Evolutionary conservation across 768 basidiomycete species (phyloP).

Genomic region (Naganishia antarctica): DNA sequence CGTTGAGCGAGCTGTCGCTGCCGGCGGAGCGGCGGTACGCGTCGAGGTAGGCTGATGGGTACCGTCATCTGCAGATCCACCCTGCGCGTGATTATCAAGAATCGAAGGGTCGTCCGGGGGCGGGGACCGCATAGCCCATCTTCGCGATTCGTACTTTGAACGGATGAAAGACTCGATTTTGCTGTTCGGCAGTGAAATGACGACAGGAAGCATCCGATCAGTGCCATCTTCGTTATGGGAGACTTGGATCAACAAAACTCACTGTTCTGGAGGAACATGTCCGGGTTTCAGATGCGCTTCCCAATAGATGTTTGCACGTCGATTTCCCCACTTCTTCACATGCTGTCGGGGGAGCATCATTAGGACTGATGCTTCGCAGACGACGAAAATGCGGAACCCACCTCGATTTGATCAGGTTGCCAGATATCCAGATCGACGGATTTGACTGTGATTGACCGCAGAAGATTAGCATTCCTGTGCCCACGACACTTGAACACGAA

Average conservation of each 20-base stretch:
- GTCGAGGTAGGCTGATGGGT: neutral
- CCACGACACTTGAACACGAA: neutral
- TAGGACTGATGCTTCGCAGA: conserved; percentile 31
- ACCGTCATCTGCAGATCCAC: neutral
- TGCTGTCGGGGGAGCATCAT: conserved; percentile 33
- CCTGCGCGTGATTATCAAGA: conserved; percentile 52
- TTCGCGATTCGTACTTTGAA: conserved; percentile 85
- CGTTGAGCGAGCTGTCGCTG: conserved; percentile 25
- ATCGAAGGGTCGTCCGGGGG: conserved; percentile 73
- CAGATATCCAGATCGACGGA: conserved; percentile 96
- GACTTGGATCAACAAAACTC: no score
- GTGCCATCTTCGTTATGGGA: no score
- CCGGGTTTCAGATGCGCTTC: conserved; percentile 89
- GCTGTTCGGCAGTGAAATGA: conserved; percentile 51
- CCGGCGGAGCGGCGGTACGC: neutral
- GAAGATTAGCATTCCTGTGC: neutral
- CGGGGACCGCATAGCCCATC: conserved; percentile 92
- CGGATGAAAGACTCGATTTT: conserved; percentile 98
- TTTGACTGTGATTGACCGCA: conserved; percentile 60
- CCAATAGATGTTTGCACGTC: conserved; percentile 90
- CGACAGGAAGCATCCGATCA: neutral
- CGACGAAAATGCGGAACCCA: conserved; percentile 54
- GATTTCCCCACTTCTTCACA: conserved; percentile 92
- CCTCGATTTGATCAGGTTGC: conserved; percentile 97
- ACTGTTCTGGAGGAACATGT: conserved; percentile 93